Evolutionary conservation across 768 basidiomycete genomes (phyloP).

Genomic region (Glaciozyma martinii): DNA sequence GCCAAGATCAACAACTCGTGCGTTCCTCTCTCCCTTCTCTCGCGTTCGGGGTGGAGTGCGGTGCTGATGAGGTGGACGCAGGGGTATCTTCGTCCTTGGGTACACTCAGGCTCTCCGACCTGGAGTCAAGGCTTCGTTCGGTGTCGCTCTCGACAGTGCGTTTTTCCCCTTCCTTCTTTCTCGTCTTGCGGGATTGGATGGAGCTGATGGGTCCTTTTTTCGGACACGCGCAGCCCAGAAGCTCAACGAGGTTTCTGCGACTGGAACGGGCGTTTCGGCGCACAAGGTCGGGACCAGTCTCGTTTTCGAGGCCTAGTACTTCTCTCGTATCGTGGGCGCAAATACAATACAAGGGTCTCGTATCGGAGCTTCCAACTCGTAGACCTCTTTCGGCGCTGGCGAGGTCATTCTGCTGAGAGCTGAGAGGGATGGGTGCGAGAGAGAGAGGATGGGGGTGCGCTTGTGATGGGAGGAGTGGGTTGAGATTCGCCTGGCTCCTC

Average conservation of each 20-base stretch:
- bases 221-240: slow-evolving; percentile 44
- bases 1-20: slow-evolving; percentile 85
- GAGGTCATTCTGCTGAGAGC: too few relatives aligned
- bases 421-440: too few relatives aligned
- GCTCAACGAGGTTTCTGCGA: neutral
- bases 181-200: slow-evolving; percentile 43
- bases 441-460: too few relatives aligned
- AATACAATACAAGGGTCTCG: too few relatives aligned
- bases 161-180: too few relatives aligned
- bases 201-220: slow-evolving; percentile 53
- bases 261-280: slow-evolving; percentile 9
- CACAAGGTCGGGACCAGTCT: slow-evolving; percentile 44
- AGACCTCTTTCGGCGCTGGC: too few relatives aligned
- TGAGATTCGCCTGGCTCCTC: too few relatives aligned
- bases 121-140: slow-evolving; percentile 85
- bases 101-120: slow-evolving; percentile 88
- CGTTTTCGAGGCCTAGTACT: slow-evolving; percentile 38
- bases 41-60: slow-evolving; percentile 44
- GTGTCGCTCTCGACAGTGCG: slow-evolving; percentile 89
- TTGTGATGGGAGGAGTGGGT: too few relatives aligned
- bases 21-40: slow-evolving; percentile 72
- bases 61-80: slow-evolving; percentile 61
- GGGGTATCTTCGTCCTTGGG: slow-evolving; percentile 5
- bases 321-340: too few relatives aligned
- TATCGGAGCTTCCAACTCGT: too few relatives aligned